These are phyloP conservation scores for Schwanniomyces yamadae DNA, from an alignment of 805 yeast species.

Conservation along the genomic window DNA sequence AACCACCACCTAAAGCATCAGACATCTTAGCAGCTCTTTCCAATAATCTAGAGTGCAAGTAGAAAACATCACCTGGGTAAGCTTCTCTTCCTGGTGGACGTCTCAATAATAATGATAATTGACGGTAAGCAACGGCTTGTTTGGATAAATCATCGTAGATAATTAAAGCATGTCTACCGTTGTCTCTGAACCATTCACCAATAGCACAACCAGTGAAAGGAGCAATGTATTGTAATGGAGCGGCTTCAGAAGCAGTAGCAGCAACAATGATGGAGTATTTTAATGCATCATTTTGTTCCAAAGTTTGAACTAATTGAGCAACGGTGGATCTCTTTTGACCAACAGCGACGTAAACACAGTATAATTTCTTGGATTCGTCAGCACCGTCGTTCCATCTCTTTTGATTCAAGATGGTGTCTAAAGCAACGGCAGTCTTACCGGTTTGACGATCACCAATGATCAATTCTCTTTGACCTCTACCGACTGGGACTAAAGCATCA, in stretches of 20 bases:
- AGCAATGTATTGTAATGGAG: conserved; percentile 99
- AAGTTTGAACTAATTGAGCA: conserved; percentile 98
- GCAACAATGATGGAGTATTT: conserved; percentile 98
- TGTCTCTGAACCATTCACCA: conserved; percentile 99
- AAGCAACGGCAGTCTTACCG: conserved; percentile 99
- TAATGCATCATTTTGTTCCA: conserved; percentile 97
- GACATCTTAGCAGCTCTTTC: conserved; percentile 98
- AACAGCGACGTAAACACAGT: conserved; percentile 99
- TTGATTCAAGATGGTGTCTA: conserved; percentile 98
- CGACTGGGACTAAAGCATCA: conserved; percentile 98
- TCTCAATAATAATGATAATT: conserved; percentile 94
- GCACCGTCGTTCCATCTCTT: conserved; percentile 96
- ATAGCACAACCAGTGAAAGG: conserved; percentile 99
- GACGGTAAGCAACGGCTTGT: conserved; percentile 99
- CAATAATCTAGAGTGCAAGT: conserved; percentile 90
- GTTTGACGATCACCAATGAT: conserved; percentile 99
- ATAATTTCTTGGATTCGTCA: conserved; percentile 96
- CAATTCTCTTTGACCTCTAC: conserved; percentile 99
- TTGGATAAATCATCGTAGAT: conserved; percentile 97
- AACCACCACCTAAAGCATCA: conserved; percentile 86
- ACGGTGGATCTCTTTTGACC: conserved; percentile 99
- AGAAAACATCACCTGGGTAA: conserved; percentile 96
- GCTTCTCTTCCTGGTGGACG: conserved; percentile 98
- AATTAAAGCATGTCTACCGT: conserved; percentile 96
- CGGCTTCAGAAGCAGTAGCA: conserved; percentile 99